Evolutionary conservation across 257 asterid genomes (phyloP).

Genomic region (Petunia axillaris): DNA sequence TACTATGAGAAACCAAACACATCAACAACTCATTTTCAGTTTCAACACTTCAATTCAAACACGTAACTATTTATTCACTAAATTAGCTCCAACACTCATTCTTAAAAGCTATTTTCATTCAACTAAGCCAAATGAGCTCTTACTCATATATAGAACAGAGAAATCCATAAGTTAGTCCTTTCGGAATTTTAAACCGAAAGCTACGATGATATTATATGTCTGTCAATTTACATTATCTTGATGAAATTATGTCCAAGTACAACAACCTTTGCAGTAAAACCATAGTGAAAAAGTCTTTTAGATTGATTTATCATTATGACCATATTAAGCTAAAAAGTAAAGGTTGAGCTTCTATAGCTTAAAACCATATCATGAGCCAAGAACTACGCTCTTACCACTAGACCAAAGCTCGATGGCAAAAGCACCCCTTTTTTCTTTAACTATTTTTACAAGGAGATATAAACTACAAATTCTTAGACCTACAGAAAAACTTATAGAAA

Average conservation of each 20-base stretch:
- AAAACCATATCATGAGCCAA: neutral
- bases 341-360: neutral
- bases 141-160: neutral
- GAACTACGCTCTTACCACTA: too few species aligned
- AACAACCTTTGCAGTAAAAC: neutral
- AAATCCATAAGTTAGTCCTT: neutral
- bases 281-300: neutral
- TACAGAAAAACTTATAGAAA: neutral
- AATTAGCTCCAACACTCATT: too few species aligned
- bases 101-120: too few species aligned
- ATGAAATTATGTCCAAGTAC: neutral
- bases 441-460: neutral
- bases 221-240: neutral
- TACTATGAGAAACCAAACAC: neutral
- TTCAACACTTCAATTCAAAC: too few species aligned
- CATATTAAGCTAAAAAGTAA: neutral
- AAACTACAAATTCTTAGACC: constrained; percentile 1
- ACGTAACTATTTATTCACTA: too few species aligned
- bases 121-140: too few species aligned
- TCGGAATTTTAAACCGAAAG: neutral
- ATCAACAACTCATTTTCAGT: neutral
- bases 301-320: neutral
- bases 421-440: neutral
- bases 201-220: neutral
- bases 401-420: neutral